Evolutionary conservation across 2,329 filamentous ascomycete genomes (phyloP).

Genomic region (Neopestalotiopsis clavispora): DNA sequence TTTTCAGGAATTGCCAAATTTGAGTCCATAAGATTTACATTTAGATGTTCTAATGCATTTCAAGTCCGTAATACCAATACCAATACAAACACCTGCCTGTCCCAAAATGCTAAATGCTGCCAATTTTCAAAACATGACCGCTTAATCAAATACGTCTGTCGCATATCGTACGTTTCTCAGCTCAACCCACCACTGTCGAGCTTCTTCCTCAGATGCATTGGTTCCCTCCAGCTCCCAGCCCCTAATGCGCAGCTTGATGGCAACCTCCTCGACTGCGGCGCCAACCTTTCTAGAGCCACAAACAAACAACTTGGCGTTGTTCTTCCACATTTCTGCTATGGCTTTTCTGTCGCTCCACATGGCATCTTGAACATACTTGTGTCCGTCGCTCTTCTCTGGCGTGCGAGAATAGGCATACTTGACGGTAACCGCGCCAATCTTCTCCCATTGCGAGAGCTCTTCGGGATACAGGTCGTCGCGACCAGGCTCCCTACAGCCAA

Average conservation of each 20-base stretch:
- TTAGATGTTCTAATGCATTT: not conserved
- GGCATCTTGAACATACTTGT: conserved; percentile 29
- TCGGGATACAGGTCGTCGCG: conserved; percentile 49
- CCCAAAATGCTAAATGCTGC: not conserved
- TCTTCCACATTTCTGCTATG: conserved; percentile 25
- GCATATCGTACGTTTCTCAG: conserved; percentile 38
- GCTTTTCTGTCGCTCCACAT: conserved; percentile 26
- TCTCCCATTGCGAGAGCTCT: conserved; percentile 49
- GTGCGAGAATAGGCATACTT: conserved; percentile 52
- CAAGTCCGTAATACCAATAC: not conserved
- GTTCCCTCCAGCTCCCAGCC: conserved; percentile 23
- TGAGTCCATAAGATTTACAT: not conserved
- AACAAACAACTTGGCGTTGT: conserved; percentile 54
- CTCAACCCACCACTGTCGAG: conserved; percentile 22
- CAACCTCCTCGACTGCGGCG: conserved; percentile 37
- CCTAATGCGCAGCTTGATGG: conserved; percentile 32
- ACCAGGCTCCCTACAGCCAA: conserved; percentile 49
- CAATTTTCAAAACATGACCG: not conserved
- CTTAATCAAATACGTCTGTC: conserved; percentile 40
- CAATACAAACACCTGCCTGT: not conserved
- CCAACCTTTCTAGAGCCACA: conserved; percentile 54
- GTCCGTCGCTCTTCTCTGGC: conserved; percentile 40
- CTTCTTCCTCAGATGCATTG: conserved; percentile 26
- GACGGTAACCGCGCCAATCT: conserved; percentile 54
- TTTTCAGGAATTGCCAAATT: too few relatives aligned